Conservation (phyloP, 1,284 basidiomycete species). For the Mycena citricolor region DNA sequence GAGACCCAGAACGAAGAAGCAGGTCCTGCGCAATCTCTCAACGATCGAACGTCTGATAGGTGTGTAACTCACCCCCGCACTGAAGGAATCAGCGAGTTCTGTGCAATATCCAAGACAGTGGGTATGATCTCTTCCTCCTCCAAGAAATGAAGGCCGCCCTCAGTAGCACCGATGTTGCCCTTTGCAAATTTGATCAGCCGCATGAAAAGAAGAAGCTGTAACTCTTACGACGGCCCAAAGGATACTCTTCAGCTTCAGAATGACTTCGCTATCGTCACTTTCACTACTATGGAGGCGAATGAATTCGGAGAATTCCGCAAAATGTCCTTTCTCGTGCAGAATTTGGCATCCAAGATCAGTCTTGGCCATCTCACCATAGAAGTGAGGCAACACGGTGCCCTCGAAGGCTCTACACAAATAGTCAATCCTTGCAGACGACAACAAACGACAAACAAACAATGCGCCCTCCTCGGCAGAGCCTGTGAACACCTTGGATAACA, state of each 20-base stretch:
- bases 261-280: conserved; percentile 78
- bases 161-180: conserved; percentile 93
- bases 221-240: conserved; percentile 90
- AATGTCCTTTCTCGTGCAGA: conserved; percentile 87
- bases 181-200: conserved; percentile 33
- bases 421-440: not conserved
- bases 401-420: conserved; percentile 63
- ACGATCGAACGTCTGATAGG: conserved; percentile 4
- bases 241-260: conserved; percentile 90
- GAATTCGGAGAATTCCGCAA: conserved; percentile 87
- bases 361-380: conserved; percentile 97
- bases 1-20: conserved; percentile 90
- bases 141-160: conserved; percentile 89
- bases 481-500: conserved; percentile 75
- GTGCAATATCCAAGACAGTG: conserved; percentile 87
- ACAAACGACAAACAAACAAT: conserved; percentile 37
- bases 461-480: conserved; percentile 62
- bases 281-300: conserved; percentile 88
- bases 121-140: conserved; percentile 94
- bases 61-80: conserved; percentile 77
- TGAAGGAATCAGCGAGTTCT: conserved; percentile 85
- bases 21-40: conserved; percentile 62
- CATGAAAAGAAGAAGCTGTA: not conserved
- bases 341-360: conserved; percentile 93
- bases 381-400: conserved; percentile 89